phyloP scores from a whole-genome alignment of 2,329 filamentous ascomycete genomes.

The Phyllosticta paracitricarpa region DNA sequence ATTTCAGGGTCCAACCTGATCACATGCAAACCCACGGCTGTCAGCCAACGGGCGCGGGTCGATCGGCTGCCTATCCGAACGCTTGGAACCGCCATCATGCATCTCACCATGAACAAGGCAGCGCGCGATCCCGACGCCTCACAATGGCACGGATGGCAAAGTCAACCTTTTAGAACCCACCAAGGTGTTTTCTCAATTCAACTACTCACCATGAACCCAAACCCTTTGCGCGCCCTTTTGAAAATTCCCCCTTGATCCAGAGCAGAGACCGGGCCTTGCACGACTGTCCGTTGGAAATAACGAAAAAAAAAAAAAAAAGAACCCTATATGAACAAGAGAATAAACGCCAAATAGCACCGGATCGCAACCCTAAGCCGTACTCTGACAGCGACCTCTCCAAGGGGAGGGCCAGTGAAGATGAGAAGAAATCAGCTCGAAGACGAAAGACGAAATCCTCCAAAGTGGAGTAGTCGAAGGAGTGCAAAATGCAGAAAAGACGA shows the following conservation, averaged over 20 bases:
- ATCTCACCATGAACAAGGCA: neutral
- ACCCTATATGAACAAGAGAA: neutral
- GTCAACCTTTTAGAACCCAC: neutral
- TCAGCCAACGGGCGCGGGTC: neutral
- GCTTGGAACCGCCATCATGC: neutral
- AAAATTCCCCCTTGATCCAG: neutral
- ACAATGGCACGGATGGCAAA: neutral
- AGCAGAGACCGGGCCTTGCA: neutral
- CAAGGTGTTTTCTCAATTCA: neutral
- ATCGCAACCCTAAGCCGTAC: neutral
- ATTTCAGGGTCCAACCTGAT: neutral
- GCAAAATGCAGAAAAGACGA: constrained; percentile 1
- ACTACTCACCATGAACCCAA: neutral
- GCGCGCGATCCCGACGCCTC: neutral
- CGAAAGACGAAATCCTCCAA: neutral
- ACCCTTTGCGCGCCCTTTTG: constrained; percentile 3
- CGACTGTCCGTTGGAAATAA: neutral
- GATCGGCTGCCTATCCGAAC: neutral
- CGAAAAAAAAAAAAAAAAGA: constrained; percentile 1
- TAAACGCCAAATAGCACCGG: neutral
- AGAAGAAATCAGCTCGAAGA: neutral
- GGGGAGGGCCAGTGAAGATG: neutral
- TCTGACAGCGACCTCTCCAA: neutral
- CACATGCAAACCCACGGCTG: neutral
- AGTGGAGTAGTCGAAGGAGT: neutral